Evolutionary conservation across 1,139 yeast genomes (phyloP), one percentile per base, ranked within the genome.

Genomic region (Eremothecium cymbalariae): DNA sequence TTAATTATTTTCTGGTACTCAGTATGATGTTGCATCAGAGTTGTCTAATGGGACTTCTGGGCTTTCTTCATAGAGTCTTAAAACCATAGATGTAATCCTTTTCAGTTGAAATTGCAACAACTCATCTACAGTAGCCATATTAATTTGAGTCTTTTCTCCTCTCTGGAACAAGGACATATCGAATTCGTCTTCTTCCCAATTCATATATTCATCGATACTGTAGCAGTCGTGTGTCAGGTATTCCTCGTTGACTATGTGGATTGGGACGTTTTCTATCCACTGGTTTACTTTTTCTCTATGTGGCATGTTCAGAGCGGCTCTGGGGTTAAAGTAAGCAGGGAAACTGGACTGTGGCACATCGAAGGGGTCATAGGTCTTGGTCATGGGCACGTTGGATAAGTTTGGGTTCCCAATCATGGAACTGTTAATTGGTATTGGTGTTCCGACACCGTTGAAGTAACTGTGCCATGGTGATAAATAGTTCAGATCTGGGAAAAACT

Each of bases 251-350:
- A 39, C 35, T 30, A 42, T 45, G 33, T 37, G 58, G 18, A 67
- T 55, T 1, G 86, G 86, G 3, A 78, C 65, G 14, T 63, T 61
- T 4, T 60, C 57, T 22, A 80, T 66, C 93, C 90, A 80, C 6
- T 55, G 59, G 27, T 63, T 62, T 0, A 80, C 80, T 48, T 79
- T 79, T 45, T 79, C 88, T 30, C 56, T 61, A 36, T 65, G 69
- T 1, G 72, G 64, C 84, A 79, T 78, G 50, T 71, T 74, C 8
- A 66, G 59, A 1, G 74, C 72, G 20, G 57, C 57, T 45, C 82
- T 62, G 4, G 88, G 85, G 41, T 77, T 67, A 48, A 78, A 77
- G 8, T 45, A 46, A 2, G 55, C 37, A 2, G 74, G 74, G 35
- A 68, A 63, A 13, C 44, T 35, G 14, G 38, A 30, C 22, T 27